phyloP scores from a whole-genome alignment of 2,329 filamentous ascomycete species.

The Fusarium sulawesiense region DNA sequence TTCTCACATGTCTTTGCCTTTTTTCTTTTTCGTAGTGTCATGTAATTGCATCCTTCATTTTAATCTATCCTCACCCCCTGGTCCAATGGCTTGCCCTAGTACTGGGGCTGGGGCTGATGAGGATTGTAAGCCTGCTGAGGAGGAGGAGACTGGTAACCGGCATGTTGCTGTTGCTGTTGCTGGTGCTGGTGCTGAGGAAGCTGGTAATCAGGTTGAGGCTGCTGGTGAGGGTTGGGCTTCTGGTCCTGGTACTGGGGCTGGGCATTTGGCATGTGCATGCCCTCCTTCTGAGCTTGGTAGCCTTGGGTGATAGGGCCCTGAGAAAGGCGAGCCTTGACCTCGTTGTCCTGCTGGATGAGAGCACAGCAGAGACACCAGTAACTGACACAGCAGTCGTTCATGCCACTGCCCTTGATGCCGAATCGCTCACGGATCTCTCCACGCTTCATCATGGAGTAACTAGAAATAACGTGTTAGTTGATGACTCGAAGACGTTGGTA shows the following conservation, averaged over 20 bases:
- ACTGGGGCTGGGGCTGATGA: constrained; percentile 43
- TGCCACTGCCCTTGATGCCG: constrained; percentile 62
- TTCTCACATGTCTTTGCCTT: constrained; percentile 2
- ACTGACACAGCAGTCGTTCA: constrained; percentile 62
- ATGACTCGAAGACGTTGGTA: not conserved
- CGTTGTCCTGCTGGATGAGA: constrained; percentile 69
- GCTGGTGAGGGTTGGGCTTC: constrained; percentile 24
- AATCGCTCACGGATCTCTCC: constrained; percentile 64
- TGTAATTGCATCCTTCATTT: constrained; percentile 2
- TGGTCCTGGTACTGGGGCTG: constrained; percentile 18
- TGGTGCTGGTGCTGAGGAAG: constrained; percentile 34
- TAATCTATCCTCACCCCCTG: not conserved
- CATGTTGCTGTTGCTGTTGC: not conserved
- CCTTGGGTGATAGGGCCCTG: constrained; percentile 48
- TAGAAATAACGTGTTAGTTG: constrained; percentile 33
- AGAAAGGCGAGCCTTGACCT: constrained; percentile 53
- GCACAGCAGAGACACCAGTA: constrained; percentile 69
- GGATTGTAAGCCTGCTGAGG: constrained; percentile 43
- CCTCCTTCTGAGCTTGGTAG: constrained; percentile 54
- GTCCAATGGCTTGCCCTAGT: constrained; percentile 15
- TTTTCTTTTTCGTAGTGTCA: constrained; percentile 13
- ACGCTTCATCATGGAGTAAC: constrained; percentile 64
- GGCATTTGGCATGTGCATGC: constrained; percentile 51
- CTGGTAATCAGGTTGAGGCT: constrained; percentile 35
- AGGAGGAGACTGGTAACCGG: constrained; percentile 36